Conservation (phyloP, 2,329 filamentous ascomycete species). For the Acrocalymma vagum region DNA sequence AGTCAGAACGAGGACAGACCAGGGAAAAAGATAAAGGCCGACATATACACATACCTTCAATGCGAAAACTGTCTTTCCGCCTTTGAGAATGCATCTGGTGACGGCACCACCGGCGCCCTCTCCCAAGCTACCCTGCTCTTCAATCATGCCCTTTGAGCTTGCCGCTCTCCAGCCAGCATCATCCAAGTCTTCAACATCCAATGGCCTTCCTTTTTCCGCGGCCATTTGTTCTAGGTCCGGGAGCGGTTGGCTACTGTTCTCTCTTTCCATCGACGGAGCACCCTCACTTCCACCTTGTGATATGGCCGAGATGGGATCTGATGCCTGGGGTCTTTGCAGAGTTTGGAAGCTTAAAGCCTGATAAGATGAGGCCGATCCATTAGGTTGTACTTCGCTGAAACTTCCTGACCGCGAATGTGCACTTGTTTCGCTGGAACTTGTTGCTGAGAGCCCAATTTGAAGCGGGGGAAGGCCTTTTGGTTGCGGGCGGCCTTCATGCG, state of each 20-base stretch:
- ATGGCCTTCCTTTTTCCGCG: constrained; percentile 79
- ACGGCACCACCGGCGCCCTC: constrained; percentile 97
- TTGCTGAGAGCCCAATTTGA: constrained; percentile 67
- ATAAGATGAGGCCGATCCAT: constrained; percentile 88
- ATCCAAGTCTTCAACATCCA: constrained; percentile 94
- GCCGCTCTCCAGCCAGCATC: constrained; percentile 96
- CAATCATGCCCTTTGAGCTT: constrained; percentile 85
- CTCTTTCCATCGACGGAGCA: constrained; percentile 76
- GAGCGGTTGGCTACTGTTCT: constrained; percentile 80
- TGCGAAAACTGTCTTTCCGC: constrained; percentile 93
- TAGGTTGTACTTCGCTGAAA: constrained; percentile 81
- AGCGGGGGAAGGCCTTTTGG: constrained; percentile 62
- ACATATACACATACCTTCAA: constrained; percentile 73
- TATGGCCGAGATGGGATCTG: constrained; percentile 88
- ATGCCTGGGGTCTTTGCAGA: constrained; percentile 65
- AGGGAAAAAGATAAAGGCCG: neutral
- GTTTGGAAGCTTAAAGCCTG: constrained; percentile 82
- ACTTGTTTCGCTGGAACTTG: constrained; percentile 81
- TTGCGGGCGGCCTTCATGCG: constrained; percentile 71
- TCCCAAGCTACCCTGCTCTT: constrained; percentile 87
- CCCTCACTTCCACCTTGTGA: constrained; percentile 79
- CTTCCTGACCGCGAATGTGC: constrained; percentile 85
- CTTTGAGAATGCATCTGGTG: constrained; percentile 87
- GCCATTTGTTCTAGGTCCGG: constrained; percentile 81
- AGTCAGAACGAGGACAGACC: constrained; percentile 16